Percentiles rank a stretch among this genome's conserved stretches.
Evolutionary conservation across 2,329 filamentous ascomycete species (phyloP).

Genomic region (Colletotrichum horii): DNA sequence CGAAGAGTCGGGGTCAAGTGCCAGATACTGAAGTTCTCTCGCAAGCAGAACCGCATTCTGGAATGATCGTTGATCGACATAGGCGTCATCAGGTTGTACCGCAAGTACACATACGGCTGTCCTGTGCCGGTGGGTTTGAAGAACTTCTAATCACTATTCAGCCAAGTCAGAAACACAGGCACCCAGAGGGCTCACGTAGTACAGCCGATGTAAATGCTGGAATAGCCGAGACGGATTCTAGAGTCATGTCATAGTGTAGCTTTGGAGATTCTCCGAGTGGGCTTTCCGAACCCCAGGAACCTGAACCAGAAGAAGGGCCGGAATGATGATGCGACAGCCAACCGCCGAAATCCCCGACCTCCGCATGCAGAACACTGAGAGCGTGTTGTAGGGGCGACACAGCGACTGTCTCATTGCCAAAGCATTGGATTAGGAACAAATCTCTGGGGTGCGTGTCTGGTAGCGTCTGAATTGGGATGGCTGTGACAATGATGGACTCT

Average conservation of each 20-base stretch:
- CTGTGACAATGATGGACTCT: background rate
- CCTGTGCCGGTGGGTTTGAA: background rate
- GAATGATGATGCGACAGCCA: background rate
- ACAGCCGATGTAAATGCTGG: background rate
- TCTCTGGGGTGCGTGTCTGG: background rate
- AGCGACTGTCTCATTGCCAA: rapidly evolving
- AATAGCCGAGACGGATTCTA: rapidly evolving
- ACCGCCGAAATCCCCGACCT: background rate
- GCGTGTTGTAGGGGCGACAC: rapidly evolving
- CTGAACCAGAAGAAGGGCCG: background rate
- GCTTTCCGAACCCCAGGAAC: background rate
- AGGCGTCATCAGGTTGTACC: background rate
- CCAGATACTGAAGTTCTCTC: background rate
- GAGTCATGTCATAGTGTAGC: background rate
- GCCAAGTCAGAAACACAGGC: background rate
- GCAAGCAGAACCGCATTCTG: background rate
- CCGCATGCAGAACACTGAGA: background rate
- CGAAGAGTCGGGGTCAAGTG: background rate
- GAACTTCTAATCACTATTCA: background rate
- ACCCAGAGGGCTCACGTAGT: background rate
- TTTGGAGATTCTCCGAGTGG: background rate
- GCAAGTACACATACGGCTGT: background rate
- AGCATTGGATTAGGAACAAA: background rate
- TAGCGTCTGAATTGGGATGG: background rate
- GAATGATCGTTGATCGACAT: background rate